Evolutionary conservation across 257 asterid genomes (phyloP), one percentile per base, ranked within the genome.

Genomic region (Rhazya stricta): DNA sequence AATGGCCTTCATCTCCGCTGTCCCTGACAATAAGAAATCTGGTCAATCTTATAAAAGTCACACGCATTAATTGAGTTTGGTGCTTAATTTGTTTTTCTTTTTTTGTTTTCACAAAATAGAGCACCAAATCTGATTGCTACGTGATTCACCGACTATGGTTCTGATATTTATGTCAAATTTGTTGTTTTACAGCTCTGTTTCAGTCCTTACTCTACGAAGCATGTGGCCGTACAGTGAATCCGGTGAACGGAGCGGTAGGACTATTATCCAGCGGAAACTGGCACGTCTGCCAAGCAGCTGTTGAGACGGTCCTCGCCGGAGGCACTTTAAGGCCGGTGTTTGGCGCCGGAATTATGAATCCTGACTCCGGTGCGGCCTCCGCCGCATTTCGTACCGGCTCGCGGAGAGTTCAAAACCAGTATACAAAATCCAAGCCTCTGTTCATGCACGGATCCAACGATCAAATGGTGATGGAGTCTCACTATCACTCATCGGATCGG

Each of bases 161-260:
- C 54, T 15, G 23, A 67, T 30, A 8, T 60, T 53, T 68, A 37
- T 29, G 42, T 50, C 4, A 1, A n/a, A 58, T 4, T 4, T 72
- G 34, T 25, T 41, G 4, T 9, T 21, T 41, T 76, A 60, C 74
- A 86, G 97, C 95, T 74, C 48, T 92, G 76, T 94, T 94, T 77
- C 92, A 85, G 58, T 94, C 98, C 25, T 85, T 94, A 77, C 60
- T 94, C 63, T 90, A 75, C 5, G 98, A 94, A 83, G 98, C 98
- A 6, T 90, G 97, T 25, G 97, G 97, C 53, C 85, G 98, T 66
- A 86, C 94, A 71, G 89, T 88, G 83, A 90, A 92, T 75, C 98
- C 98, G 39, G 97, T 94, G 73, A 77, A 78, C 68, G 98, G 98
- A 41, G 97, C 92, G 21, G 97, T 94, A 37, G 98, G 97, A 46